Percentiles rank a stretch among this genome's conserved stretches.
phyloP scores from a whole-genome alignment of 441 rosid genomes.

The Biscutella auriculata region DNA sequence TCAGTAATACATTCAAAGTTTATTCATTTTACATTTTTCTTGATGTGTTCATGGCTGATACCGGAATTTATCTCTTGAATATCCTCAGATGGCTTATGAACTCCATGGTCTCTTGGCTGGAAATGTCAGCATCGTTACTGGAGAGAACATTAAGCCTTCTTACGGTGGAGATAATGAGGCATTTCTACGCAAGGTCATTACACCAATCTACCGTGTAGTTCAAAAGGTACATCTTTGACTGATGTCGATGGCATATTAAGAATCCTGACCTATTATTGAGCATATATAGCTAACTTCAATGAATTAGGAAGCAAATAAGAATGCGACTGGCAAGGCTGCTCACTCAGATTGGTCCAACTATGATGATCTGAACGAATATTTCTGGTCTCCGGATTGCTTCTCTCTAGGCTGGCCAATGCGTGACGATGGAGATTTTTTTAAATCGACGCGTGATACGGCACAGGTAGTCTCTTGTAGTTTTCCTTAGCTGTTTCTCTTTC shows the following conservation, averaged over 20 bases:
- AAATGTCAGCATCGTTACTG: conserved; percentile 92
- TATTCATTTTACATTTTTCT: neutral
- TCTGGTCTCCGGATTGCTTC: conserved; percentile 96
- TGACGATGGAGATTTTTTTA: conserved; percentile 91
- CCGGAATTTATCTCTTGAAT: neutral
- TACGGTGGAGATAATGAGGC: conserved; percentile 99
- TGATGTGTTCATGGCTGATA: neutral
- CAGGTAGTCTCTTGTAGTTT: conserved; percentile 27
- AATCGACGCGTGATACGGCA: conserved; percentile 54
- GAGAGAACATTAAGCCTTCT: conserved; percentile 97
- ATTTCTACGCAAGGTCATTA: conserved; percentile 80
- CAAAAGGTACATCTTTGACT: conserved; percentile 44
- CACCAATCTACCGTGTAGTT: conserved; percentile 82
- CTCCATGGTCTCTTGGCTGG: conserved; percentile 93
- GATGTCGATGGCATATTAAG: neutral
- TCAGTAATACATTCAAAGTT: conserved; percentile 27
- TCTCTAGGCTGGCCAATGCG: conserved; percentile 99
- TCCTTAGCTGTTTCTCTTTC: conserved; percentile 5
- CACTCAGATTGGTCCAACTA: conserved; percentile 95
- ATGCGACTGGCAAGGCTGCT: conserved; percentile 73
- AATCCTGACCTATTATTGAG: conserved; percentile 15
- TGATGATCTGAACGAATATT: conserved; percentile 95
- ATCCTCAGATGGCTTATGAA: conserved; percentile 93
- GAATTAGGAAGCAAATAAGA: conserved; percentile 77
- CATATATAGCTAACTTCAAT: conserved; percentile 7